Evolutionary conservation across 495 filamentous ascomycete genomes (phyloP).

Genomic region (Neurospora sp.): DNA sequence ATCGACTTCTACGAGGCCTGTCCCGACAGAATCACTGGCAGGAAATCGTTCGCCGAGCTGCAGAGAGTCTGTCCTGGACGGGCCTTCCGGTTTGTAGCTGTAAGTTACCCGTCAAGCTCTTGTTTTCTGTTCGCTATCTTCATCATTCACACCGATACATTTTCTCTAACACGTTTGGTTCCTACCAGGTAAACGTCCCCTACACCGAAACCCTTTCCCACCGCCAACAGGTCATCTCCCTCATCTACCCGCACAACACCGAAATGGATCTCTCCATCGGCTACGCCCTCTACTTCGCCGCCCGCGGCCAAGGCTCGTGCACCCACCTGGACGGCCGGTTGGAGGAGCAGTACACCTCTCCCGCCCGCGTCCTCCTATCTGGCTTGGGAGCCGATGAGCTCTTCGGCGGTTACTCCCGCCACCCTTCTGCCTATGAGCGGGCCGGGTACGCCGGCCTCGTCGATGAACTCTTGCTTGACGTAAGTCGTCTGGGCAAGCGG

Average conservation of each 20-base stretch:
- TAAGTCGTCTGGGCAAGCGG: conserved; percentile 75
- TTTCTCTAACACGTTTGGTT: not conserved
- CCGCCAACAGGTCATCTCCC: conserved; percentile 53
- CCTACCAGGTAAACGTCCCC: conserved; percentile 62
- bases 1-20: conserved; percentile 62
- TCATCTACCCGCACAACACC: conserved; percentile 89
- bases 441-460: conserved; percentile 60
- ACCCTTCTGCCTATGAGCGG: conserved; percentile 63
- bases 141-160: conserved; percentile 1
- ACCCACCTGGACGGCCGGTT: conserved; percentile 2
- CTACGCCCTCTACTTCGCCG: conserved; percentile 84
- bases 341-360: conserved; percentile 46
- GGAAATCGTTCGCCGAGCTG: conserved; percentile 65
- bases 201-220: conserved; percentile 66
- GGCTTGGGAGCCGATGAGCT: conserved; percentile 95
- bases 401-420: conserved; percentile 85
- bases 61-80: conserved; percentile 59
- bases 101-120: conserved; percentile 16
- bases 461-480: conserved; percentile 78
- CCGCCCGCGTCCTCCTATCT: conserved; percentile 77
- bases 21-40: conserved; percentile 82
- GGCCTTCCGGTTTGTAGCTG: conserved; percentile 67
- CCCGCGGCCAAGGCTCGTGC: conserved; percentile 60
- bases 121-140: not conserved
- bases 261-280: conserved; percentile 99